These are phyloP conservation scores for Mimosa pudica DNA, from an alignment of 306 rosid species.

Conservation along the genomic window DNA sequence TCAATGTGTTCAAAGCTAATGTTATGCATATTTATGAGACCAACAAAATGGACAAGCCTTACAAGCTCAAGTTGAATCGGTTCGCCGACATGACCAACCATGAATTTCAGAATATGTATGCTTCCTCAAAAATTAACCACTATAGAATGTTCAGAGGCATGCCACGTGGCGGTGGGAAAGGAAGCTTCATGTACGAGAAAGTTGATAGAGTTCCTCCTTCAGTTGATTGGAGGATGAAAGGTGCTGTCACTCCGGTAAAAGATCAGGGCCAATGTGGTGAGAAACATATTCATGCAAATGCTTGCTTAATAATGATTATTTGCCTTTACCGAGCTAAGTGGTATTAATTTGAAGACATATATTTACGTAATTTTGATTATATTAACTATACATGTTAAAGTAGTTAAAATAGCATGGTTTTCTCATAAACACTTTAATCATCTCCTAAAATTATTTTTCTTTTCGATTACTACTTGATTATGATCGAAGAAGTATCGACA, in stretches of 20 bases:
- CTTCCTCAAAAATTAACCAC: slow-evolving; percentile 53
- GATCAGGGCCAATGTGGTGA: slow-evolving; percentile 60
- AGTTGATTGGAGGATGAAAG: slow-evolving; percentile 64
- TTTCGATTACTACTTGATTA: too few species aligned
- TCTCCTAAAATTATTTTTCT: too few species aligned
- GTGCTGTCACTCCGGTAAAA: slow-evolving; percentile 50
- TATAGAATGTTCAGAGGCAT: slow-evolving; percentile 50
- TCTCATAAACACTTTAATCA: too few species aligned
- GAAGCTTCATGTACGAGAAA: slow-evolving; percentile 47
- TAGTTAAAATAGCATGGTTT: too few species aligned
- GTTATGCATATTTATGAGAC: slow-evolving; percentile 56
- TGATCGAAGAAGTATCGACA: too few species aligned
- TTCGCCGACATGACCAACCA: slow-evolving; percentile 66
- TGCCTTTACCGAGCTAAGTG: too few species aligned
- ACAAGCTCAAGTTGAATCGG: slow-evolving; percentile 58
- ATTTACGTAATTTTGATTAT: too few species aligned
- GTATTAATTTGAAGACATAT: too few species aligned
- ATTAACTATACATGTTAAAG: too few species aligned
- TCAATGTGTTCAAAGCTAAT: slow-evolving; percentile 63
- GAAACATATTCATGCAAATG: not conserved
- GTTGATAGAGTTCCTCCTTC: slow-evolving; percentile 40
- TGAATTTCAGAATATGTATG: slow-evolving; percentile 49
- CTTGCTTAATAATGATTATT: too few species aligned
- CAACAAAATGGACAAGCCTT: slow-evolving; percentile 59
- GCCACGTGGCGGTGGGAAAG: slow-evolving; percentile 30